These are phyloP conservation scores for Backusella australiensis DNA, from an alignment of 192 early-diverging fungal genomes.

Conservation along the genomic window DNA sequence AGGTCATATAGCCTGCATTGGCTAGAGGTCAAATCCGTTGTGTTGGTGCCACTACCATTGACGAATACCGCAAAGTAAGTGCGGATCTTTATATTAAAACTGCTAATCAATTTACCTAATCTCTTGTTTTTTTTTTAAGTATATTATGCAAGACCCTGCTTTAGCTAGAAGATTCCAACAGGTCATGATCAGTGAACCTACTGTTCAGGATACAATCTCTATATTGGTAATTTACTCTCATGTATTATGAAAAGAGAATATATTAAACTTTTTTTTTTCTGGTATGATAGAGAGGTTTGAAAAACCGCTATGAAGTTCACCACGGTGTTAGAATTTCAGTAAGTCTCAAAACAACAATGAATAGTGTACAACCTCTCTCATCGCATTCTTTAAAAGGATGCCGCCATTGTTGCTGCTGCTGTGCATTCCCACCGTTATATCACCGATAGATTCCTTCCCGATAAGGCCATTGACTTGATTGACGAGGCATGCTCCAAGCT, in stretches of 20 bases:
- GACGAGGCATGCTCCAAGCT: constrained; percentile 82
- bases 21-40: constrained; percentile 72
- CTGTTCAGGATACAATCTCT: constrained; percentile 68
- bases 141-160: constrained; percentile 73
- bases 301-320: constrained; percentile 78
- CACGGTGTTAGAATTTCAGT: constrained; percentile 74
- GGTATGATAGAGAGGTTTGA: constrained; percentile 54
- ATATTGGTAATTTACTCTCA: constrained; percentile 43
- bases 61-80: constrained; percentile 67
- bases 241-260: background rate
- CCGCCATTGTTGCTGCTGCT: constrained; percentile 70
- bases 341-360: constrained; percentile 1
- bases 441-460: constrained; percentile 70
- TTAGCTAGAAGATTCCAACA: constrained; percentile 76
- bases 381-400: constrained; percentile 38
- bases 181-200: constrained; percentile 54
- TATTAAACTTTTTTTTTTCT: background rate
- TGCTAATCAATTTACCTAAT: background rate
- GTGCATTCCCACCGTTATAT: constrained; percentile 78
- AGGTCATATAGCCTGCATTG: constrained; percentile 54
- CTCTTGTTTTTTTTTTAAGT: background rate
- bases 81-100: background rate
- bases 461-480: constrained; percentile 81
- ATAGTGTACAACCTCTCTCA: background rate
- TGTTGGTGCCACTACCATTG: constrained; percentile 76